Conservation (phyloP, 305 asterid genomes). For the Fraxinus paxiana region DNA sequence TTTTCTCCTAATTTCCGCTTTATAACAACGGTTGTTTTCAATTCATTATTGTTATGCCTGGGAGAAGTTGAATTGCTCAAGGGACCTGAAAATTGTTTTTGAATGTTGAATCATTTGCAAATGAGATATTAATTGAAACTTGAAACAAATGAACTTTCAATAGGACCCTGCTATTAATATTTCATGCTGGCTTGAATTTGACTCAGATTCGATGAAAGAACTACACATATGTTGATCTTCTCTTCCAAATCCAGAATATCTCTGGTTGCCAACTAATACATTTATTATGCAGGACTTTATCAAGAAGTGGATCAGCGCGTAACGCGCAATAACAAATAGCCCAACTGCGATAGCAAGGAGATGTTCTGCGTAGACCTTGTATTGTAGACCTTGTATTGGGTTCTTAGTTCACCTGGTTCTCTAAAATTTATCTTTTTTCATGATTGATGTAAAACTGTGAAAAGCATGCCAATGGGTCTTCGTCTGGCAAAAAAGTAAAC, state of each 20-base stretch:
- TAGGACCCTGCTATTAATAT: background rate
- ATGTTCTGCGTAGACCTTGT: background rate
- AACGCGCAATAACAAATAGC: constrained; percentile 60
- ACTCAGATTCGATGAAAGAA: background rate
- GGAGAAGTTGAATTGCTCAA: background rate
- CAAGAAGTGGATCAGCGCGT: constrained; percentile 74
- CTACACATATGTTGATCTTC: background rate
- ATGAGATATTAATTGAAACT: background rate
- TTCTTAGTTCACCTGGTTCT: constrained; percentile 29
- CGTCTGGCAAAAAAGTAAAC: constrained; percentile 43
- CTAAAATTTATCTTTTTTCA: constrained; percentile 34
- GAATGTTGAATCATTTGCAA: background rate
- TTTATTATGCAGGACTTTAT: constrained; percentile 49
- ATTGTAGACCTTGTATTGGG: constrained; percentile 13
- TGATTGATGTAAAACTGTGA: constrained; percentile 54
- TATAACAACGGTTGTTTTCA: background rate
- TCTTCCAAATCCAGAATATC: constrained; percentile 4
- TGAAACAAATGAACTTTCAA: background rate
- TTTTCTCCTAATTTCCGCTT: background rate
- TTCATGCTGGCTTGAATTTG: background rate
- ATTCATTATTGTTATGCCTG: background rate
- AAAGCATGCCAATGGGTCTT: constrained; percentile 70
- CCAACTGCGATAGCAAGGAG: constrained; percentile 30
- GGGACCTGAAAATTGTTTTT: background rate
- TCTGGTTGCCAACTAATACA: constrained; percentile 4